Base-by-base conservation (phyloP, 176 grass and related monocot genomes). In the Poa pratensis region DNA sequence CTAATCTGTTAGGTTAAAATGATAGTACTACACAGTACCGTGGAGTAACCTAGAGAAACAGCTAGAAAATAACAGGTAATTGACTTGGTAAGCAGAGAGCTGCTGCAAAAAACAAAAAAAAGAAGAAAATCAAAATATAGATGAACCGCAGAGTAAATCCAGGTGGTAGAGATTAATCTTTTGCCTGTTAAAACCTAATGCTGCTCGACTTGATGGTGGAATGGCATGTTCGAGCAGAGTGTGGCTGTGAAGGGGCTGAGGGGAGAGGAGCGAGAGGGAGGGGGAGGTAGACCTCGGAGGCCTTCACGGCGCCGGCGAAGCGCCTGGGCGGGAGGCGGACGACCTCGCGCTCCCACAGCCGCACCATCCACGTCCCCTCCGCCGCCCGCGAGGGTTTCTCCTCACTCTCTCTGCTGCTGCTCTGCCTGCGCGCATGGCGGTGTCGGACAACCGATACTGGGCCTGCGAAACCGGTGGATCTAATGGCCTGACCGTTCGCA, bases 311-410 rank as follows among this genome's bases (percentile, higher is more conserved):
- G 76, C 70, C 61, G 75, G 83, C 59, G 69, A 92, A 92, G 83
- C 63, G 59, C 69, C 60, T 83, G 28, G 90, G 83, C 5, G 66
- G 20, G 83, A 92, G 49, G 13, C 62, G 19, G 18, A 83, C 90
- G 42, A 80, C 40, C 90, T 92, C 90, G 7, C 90, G 81, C 35
- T 83, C 65, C 83, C 87, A 46, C 76, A 92, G 84, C 79, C 80
- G 54, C 53, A 54, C 43, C 79, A 73, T 82, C 55, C 73, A n/a
- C 9, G 46, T 86, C 73, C 55, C 42, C 45, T 83, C 55, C 45
- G 22, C 34, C 17, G 5, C 46, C 20, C 20, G 71, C 78, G 39
- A 82, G 59, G 78, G 71, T 60, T 85, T 75, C 37, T 37, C 40
- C 37, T 8, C n/a, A 8, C 46, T 12, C 18, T 23, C 24, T 45